Conservation (phyloP, 192 early-diverging fungal species). For the Spizellomyces punctatus region DNA sequence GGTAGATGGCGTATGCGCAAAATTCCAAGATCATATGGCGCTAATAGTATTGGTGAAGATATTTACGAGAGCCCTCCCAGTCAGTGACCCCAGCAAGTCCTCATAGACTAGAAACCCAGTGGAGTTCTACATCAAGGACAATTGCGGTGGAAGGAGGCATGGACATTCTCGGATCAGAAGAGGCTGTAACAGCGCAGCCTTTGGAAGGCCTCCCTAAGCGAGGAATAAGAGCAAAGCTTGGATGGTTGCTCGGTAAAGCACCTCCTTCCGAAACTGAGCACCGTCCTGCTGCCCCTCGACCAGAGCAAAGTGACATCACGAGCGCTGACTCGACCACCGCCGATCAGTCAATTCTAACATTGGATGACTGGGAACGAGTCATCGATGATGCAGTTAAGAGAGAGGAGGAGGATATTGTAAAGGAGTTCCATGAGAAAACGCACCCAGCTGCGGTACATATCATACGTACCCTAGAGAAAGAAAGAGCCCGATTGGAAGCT, state of each 20-base stretch:
- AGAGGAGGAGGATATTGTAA: slow-evolving; percentile 15
- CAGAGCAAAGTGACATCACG: neutral
- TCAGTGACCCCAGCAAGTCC: too few species aligned
- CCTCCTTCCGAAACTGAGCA: neutral
- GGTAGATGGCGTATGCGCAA: neutral
- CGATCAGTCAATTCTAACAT: neutral
- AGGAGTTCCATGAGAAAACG: slow-evolving; percentile 22
- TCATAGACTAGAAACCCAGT: slow-evolving; percentile 7
- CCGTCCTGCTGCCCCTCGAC: neutral
- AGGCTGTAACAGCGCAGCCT: slow-evolving; percentile 22
- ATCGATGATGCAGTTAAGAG: slow-evolving; percentile 3
- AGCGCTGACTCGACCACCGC: neutral
- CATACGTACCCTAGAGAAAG: slow-evolving; percentile 30
- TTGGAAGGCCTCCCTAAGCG: neutral
- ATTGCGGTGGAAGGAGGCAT: slow-evolving; percentile 33
- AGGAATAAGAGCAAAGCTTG: neutral
- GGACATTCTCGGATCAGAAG: slow-evolving; percentile 33
- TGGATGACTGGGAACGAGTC: slow-evolving; percentile 7
- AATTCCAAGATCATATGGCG: neutral
- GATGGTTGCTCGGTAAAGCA: slow-evolving; percentile 4
- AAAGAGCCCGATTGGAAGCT: slow-evolving; percentile 31
- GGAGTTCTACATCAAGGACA: slow-evolving; percentile 3
- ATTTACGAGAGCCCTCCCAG: neutral
- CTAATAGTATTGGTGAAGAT: neutral
- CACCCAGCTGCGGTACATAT: slow-evolving; percentile 32